Evolutionary conservation across 2,329 filamentous ascomycete species (phyloP).

Genomic region (Colletotrichum destructivum): DNA sequence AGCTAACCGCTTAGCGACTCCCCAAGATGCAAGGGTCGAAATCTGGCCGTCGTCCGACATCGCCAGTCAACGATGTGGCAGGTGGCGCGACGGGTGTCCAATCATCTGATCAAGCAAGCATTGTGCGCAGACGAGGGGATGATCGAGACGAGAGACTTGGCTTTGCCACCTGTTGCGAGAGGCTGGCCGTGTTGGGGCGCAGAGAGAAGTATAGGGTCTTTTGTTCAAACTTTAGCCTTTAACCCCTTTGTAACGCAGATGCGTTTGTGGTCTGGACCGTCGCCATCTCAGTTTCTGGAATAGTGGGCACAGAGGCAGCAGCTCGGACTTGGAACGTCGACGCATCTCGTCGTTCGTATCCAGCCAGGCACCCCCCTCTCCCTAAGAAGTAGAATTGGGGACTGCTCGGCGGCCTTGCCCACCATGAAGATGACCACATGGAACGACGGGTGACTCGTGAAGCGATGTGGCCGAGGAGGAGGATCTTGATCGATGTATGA

Average conservation of each 20-base stretch:
- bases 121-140: background rate
- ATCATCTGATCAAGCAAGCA: constrained; percentile 9
- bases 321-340: background rate
- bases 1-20: constrained; percentile 28
- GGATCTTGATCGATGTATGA: no score
- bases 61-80: constrained; percentile 29
- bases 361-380: background rate
- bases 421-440: background rate
- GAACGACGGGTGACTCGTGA: background rate
- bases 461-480: background rate
- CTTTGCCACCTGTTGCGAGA: constrained; percentile 33
- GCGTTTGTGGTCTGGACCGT: background rate
- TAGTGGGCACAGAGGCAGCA: background rate
- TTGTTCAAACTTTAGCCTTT: background rate
- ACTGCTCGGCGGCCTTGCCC: background rate
- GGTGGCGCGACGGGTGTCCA: constrained; percentile 20
- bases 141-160: constrained; percentile 2
- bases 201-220: background rate
- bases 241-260: background rate
- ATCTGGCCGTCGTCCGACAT: constrained; percentile 17
- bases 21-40: constrained; percentile 40
- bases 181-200: background rate
- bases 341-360: background rate
- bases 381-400: background rate
- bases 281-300: background rate